These are phyloP conservation scores for Plantago coronopus DNA, from an alignment of 305 asterid genomes.

Conservation along the genomic window DNA sequence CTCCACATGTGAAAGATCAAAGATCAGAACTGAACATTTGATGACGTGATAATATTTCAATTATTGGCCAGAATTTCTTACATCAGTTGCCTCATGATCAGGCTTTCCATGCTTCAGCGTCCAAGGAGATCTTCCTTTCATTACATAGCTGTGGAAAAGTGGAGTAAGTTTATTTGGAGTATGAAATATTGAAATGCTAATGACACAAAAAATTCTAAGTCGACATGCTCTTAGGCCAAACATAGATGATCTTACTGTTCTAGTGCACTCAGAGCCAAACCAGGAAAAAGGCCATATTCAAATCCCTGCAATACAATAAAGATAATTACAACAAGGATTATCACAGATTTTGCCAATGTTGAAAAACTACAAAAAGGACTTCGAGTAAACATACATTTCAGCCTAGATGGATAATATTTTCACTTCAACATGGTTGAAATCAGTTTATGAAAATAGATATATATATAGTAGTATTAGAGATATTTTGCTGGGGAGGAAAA, in stretches of 20 bases:
- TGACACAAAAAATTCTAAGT: slow-evolving; percentile 5
- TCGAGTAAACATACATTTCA: background rate
- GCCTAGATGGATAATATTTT: background rate
- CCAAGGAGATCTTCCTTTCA: slow-evolving; percentile 88
- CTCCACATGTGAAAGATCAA: background rate
- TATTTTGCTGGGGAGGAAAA: background rate
- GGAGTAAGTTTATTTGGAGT: slow-evolving; percentile 15
- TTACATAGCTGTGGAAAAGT: slow-evolving; percentile 55
- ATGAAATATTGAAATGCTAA: slow-evolving; percentile 8
- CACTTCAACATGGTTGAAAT: background rate
- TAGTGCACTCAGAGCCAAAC: slow-evolving; percentile 72
- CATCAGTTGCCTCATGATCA: slow-evolving; percentile 81
- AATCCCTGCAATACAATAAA: slow-evolving; percentile 63
- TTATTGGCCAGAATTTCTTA: slow-evolving; percentile 31
- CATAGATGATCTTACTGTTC: slow-evolving; percentile 68
- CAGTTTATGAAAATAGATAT: no score
- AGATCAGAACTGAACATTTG: background rate
- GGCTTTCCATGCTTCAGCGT: slow-evolving; percentile 93
- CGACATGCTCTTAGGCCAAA: slow-evolving; percentile 16
- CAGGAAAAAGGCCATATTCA: slow-evolving; percentile 86
- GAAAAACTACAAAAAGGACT: slow-evolving; percentile 1
- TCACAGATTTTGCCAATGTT: background rate
- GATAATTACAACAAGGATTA: slow-evolving; percentile 13
- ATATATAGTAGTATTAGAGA: no score
- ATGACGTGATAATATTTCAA: slow-evolving; percentile 2